These are phyloP conservation scores for Penicillium sumatraense DNA, from an alignment of 2,329 filamentous ascomycete genomes.

Conservation along the genomic window DNA sequence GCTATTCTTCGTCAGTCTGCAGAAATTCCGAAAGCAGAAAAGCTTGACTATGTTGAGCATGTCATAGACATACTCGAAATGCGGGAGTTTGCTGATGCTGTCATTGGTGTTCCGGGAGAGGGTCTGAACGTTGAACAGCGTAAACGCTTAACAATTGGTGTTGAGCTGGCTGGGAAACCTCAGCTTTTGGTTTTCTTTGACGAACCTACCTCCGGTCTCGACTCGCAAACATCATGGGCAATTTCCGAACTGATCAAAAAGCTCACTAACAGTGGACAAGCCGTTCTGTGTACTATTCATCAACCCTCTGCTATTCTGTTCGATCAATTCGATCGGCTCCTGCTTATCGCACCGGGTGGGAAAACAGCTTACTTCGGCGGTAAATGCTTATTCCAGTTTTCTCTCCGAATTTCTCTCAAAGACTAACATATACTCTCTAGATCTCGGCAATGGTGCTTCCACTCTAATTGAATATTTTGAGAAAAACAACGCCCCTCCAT, in stretches of 20 bases:
- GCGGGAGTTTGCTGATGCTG: slow-evolving; percentile 83
- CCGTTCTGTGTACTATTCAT: slow-evolving; percentile 90
- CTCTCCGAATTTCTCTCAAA: not conserved
- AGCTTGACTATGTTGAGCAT: slow-evolving; percentile 82
- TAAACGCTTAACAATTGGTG: slow-evolving; percentile 83
- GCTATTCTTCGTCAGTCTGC: slow-evolving; percentile 84
- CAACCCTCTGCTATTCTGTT: slow-evolving; percentile 91
- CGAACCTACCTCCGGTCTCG: slow-evolving; percentile 81
- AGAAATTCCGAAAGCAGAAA: slow-evolving; percentile 70
- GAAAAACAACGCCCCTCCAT: slow-evolving; percentile 60
- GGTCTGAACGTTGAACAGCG: slow-evolving; percentile 67
- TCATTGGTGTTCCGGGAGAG: slow-evolving; percentile 85
- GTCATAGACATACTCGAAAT: slow-evolving; percentile 87
- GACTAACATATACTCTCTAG: slow-evolving; percentile 68
- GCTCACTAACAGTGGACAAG: slow-evolving; percentile 82
- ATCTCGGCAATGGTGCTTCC: slow-evolving; percentile 61
- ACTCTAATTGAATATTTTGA: slow-evolving; percentile 65
- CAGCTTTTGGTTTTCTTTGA: slow-evolving; percentile 86
- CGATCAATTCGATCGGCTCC: slow-evolving; percentile 72
- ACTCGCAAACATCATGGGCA: slow-evolving; percentile 88
- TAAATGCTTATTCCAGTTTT: not conserved
- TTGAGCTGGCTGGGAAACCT: slow-evolving; percentile 89
- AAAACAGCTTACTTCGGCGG: slow-evolving; percentile 69
- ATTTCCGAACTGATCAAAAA: slow-evolving; percentile 84
- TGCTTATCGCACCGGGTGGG: slow-evolving; percentile 67